These are phyloP conservation scores for Fistulinella staudtii DNA, from an alignment of 1,284 basidiomycete genomes.

Conservation along the genomic window DNA sequence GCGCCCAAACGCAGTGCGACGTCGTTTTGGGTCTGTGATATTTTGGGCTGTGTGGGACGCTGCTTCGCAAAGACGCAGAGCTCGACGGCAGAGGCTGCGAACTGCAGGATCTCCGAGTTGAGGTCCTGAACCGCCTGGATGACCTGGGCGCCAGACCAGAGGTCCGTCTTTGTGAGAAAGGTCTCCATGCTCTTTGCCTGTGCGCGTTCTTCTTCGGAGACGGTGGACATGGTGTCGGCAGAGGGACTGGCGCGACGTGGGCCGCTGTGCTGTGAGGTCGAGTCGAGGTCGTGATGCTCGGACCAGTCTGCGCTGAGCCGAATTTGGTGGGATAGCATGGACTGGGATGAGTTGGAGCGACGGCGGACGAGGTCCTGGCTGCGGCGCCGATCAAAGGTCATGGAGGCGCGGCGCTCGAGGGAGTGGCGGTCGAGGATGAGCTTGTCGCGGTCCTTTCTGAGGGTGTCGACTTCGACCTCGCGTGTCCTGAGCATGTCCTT, in stretches of 20 bases:
- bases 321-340: slow-evolving; percentile 29
- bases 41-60: slow-evolving; percentile 34
- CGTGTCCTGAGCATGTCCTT: slow-evolving; percentile 44
- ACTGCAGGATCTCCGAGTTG: slow-evolving; percentile 73
- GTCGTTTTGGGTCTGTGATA: slow-evolving; percentile 50
- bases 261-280: no score
- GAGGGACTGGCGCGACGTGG: slow-evolving; percentile 10
- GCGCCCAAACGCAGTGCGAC: slow-evolving; percentile 57
- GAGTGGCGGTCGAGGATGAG: slow-evolving; percentile 23
- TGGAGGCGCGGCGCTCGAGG: no score
- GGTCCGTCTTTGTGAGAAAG: slow-evolving; percentile 68
- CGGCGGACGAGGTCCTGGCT: slow-evolving; percentile 23
- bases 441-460: slow-evolving; percentile 48
- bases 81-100: slow-evolving; percentile 68
- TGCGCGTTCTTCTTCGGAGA: slow-evolving; percentile 43
- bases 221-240: slow-evolving; percentile 32
- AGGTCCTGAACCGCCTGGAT: slow-evolving; percentile 74
- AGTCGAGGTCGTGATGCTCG: slow-evolving; percentile 18
- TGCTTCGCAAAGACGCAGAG: slow-evolving; percentile 44
- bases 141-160: slow-evolving; percentile 71
- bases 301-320: slow-evolving; percentile 34
- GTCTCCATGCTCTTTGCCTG: slow-evolving; percentile 54
- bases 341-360: slow-evolving; percentile 30
- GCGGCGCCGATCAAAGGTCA: no score
- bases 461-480: slow-evolving; percentile 53